Evolutionary conservation across 805 yeast species (phyloP).

Genomic region (Candida maesae): DNA sequence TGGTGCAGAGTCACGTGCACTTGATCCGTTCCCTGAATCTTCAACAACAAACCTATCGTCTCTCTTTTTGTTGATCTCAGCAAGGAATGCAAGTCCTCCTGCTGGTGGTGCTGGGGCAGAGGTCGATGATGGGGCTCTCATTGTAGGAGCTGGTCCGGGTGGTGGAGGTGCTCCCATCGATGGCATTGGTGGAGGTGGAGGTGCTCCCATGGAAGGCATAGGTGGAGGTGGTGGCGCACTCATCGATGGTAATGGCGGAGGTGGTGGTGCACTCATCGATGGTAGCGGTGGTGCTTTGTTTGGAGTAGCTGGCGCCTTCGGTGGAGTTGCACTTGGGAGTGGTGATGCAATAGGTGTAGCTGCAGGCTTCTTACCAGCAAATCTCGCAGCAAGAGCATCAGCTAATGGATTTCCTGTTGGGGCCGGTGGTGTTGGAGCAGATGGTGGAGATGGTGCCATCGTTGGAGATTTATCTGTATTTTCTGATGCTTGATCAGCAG

Average conservation of each 20-base stretch:
- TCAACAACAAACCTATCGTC: conserved; percentile 42
- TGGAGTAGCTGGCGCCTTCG: conserved; percentile 16
- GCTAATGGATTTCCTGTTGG: conserved; percentile 17
- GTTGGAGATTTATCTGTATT: conserved; percentile 25
- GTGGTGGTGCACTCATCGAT: conserved; percentile 14
- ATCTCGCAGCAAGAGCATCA: conserved; percentile 16
- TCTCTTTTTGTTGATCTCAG: conserved; percentile 46
- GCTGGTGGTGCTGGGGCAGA: conserved; percentile 14
- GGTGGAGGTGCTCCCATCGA: conserved; percentile 7
- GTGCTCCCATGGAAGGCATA: conserved; percentile 9
- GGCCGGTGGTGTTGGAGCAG: conserved; percentile 13
- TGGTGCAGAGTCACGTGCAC: conserved; percentile 5
- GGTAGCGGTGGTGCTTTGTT: conserved; percentile 12
- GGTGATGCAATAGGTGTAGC: conserved; percentile 17
- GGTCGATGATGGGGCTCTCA: conserved; percentile 5
- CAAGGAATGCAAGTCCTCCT: conserved; percentile 44
- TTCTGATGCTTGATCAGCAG: conserved; percentile 19
- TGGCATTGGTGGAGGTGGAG: conserved; percentile 18
- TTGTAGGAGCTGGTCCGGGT: conserved; percentile 17
- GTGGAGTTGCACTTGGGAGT: conserved; percentile 4
- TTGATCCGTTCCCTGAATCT: conserved; percentile 18
- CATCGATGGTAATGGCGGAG: conserved; percentile 11
- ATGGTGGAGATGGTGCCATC: conserved; percentile 24
- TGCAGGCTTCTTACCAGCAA: conserved; percentile 11
- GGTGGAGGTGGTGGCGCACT: conserved; percentile 16